These are phyloP conservation scores for Penicillium robsamsonii DNA, from an alignment of 495 filamentous ascomycete species.

Conservation along the genomic window DNA sequence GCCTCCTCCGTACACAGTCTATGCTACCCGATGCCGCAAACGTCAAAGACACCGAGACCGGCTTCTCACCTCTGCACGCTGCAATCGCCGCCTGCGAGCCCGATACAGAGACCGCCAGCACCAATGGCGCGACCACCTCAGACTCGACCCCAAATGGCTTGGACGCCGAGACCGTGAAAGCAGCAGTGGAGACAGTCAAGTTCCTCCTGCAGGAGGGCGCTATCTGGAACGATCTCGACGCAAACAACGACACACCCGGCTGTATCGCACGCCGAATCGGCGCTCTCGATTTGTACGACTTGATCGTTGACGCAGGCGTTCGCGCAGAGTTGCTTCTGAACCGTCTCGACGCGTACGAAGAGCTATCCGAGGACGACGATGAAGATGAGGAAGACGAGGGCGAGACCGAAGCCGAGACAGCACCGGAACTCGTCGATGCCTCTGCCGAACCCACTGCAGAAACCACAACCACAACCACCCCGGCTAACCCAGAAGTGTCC, in stretches of 20 bases:
- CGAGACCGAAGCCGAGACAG: slow-evolving; percentile 23
- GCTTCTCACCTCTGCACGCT: slow-evolving; percentile 83
- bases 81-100: slow-evolving; percentile 81
- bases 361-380: slow-evolving; percentile 60
- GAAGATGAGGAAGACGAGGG: slow-evolving; percentile 47
- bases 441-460: slow-evolving; percentile 17
- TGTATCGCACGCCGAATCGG: slow-evolving; percentile 77
- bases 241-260: slow-evolving; percentile 82
- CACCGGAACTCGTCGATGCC: slow-evolving; percentile 34
- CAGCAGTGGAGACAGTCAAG: slow-evolving; percentile 62
- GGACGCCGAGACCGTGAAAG: slow-evolving; percentile 47
- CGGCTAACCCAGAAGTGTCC: slow-evolving; percentile 44
- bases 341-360: slow-evolving; percentile 73
- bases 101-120: slow-evolving; percentile 33
- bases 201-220: slow-evolving; percentile 83
- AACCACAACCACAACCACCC: slow-evolving; percentile 15
- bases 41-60: slow-evolving; percentile 79
- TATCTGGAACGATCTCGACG: slow-evolving; percentile 95
- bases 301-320: slow-evolving; percentile 89
- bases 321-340: slow-evolving; percentile 83
- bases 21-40: slow-evolving; percentile 57
- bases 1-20: slow-evolving; percentile 62
- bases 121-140: slow-evolving; percentile 10
- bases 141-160: slow-evolving; percentile 26
- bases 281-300: slow-evolving; percentile 69